These are phyloP conservation scores for Yamadazyma paraphyllophila DNA, from an alignment of 805 yeast genomes.

Conservation along the genomic window DNA sequence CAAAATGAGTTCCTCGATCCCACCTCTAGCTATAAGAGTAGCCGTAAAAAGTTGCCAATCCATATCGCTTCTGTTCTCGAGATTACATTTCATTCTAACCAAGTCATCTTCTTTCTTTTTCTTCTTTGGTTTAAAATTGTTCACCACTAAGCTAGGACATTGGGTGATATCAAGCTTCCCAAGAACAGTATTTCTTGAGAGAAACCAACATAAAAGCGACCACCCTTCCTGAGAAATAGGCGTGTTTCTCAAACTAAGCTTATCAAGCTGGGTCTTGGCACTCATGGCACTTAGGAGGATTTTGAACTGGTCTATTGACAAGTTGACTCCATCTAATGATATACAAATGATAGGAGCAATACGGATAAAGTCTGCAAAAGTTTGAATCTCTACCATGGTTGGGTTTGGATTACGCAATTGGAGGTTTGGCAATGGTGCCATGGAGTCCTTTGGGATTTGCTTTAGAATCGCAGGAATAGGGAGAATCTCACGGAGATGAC, in stretches of 20 bases:
- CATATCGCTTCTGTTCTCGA: constrained; percentile 64
- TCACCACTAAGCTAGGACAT: constrained; percentile 49
- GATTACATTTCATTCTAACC: constrained; percentile 46
- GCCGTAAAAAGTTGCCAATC: constrained; percentile 81
- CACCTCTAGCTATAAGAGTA: constrained; percentile 65
- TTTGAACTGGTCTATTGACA: constrained; percentile 74
- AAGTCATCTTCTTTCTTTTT: constrained; percentile 26
- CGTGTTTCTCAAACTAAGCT: constrained; percentile 75
- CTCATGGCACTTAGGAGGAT: constrained; percentile 69
- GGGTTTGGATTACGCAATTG: constrained; percentile 86
- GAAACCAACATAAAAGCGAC: constrained; percentile 73
- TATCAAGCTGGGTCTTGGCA: constrained; percentile 63
- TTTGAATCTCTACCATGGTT: constrained; percentile 79
- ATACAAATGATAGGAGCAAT: constrained; percentile 79
- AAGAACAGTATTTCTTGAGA: constrained; percentile 59
- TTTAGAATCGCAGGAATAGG: constrained; percentile 85
- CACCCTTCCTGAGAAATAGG: constrained; percentile 72
- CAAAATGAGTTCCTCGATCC: constrained; percentile 74
- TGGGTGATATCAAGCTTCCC: constrained; percentile 71
- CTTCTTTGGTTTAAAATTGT: constrained; percentile 37
- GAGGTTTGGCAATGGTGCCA: constrained; percentile 68
- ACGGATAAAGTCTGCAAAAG: constrained; percentile 84
- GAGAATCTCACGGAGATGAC: constrained; percentile 85
- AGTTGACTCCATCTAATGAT: constrained; percentile 72
- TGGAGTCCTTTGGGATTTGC: constrained; percentile 67